phyloP scores from a whole-genome alignment of 2,329 filamentous ascomycete species.

The Lecanoromycetidae sp. region DNA sequence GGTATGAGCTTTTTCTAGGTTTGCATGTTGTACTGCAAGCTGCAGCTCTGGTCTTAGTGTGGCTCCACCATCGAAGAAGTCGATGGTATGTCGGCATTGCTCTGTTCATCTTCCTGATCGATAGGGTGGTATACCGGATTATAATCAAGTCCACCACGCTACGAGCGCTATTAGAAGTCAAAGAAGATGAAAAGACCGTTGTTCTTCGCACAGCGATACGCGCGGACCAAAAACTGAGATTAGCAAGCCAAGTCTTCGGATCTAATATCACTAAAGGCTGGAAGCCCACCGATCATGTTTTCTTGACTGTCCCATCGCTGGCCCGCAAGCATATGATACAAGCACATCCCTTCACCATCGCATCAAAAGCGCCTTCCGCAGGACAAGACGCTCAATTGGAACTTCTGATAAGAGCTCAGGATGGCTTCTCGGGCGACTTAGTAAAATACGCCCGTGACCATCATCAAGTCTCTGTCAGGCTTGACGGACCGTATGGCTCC shows the following conservation, averaged over 20 bases:
- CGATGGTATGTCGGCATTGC: constrained; percentile 43
- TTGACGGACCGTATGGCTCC: constrained; percentile 57
- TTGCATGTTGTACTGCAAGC: constrained; percentile 47
- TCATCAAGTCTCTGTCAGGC: constrained; percentile 34
- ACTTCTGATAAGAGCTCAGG: constrained; percentile 48
- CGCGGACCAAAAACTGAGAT: background rate
- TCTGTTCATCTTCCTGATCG: constrained; percentile 45
- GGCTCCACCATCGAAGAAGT: constrained; percentile 44
- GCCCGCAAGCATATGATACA: constrained; percentile 43
- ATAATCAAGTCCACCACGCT: constrained; percentile 39
- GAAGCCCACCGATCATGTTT: constrained; percentile 51
- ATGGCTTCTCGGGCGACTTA: constrained; percentile 48
- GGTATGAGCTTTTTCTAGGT: constrained; percentile 52
- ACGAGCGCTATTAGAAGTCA: constrained; percentile 39
- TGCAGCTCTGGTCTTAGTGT: constrained; percentile 44
- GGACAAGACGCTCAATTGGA: constrained; percentile 40
- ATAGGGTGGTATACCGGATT: constrained; percentile 47
- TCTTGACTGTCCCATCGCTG: constrained; percentile 47
- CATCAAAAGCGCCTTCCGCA: constrained; percentile 42
- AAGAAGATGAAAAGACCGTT: constrained; percentile 44
- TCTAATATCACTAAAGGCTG: constrained; percentile 39
- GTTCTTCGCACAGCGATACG: constrained; percentile 21
- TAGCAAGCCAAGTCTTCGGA: background rate
- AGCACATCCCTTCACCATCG: constrained; percentile 56
- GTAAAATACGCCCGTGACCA: constrained; percentile 39